phyloP scores from a whole-genome alignment of 257 asterid species.

The Pogostemon cablin region DNA sequence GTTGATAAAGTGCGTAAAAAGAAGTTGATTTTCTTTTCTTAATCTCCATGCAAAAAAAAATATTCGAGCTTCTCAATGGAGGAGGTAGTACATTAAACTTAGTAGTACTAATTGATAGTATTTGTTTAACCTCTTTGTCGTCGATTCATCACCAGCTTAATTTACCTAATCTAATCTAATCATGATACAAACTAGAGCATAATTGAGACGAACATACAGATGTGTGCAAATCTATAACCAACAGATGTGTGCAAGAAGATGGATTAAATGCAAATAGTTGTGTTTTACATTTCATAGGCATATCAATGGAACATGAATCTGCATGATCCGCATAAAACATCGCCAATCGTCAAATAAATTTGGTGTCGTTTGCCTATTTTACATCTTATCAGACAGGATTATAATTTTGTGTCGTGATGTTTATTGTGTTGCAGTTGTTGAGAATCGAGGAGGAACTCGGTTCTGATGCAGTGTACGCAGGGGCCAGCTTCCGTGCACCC shows the following conservation, averaged over 20 bases:
- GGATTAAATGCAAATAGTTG: too few species aligned
- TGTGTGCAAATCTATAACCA: neutral
- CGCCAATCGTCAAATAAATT: too few species aligned
- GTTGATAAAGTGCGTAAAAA: too few species aligned
- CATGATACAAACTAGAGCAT: neutral
- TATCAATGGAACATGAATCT: too few species aligned
- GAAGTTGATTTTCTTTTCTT: too few species aligned
- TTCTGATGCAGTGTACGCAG: slow-evolving; percentile 79
- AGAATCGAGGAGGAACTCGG: slow-evolving; percentile 93
- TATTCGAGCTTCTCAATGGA: too few species aligned
- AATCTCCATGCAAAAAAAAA: too few species aligned
- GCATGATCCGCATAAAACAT: too few species aligned
- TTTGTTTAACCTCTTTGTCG: neutral
- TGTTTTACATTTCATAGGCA: too few species aligned
- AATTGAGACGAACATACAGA: too few species aligned
- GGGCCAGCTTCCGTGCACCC: slow-evolving; percentile 78
- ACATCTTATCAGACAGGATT: too few species aligned
- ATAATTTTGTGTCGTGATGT: neutral
- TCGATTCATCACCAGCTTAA: neutral
- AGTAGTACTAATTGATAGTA: neutral
- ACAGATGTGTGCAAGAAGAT: neutral
- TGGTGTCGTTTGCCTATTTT: too few species aligned
- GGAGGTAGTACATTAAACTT: neutral
- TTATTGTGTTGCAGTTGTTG: slow-evolving; percentile 55
- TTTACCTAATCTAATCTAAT: neutral